phyloP scores from a whole-genome alignment of 1,284 basidiomycete genomes.

The Mycena sp. region DNA sequence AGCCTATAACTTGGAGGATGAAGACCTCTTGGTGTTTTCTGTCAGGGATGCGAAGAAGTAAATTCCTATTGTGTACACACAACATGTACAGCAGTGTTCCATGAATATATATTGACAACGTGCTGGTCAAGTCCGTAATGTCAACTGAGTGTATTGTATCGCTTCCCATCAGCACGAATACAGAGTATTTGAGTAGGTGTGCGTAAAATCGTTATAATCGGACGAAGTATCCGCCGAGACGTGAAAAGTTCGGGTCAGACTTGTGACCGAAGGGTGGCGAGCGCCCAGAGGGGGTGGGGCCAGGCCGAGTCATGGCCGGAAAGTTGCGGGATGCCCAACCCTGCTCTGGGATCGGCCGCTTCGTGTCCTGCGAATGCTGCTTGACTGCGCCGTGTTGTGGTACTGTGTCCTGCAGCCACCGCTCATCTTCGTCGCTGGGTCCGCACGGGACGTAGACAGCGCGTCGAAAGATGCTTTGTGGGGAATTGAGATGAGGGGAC shows the following conservation, averaged over 20 bases:
- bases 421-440: constrained; percentile 59
- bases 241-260: constrained; percentile 24
- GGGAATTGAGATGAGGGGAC: constrained; percentile 61
- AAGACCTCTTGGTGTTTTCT: constrained; percentile 80
- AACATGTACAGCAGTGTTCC: too few species aligned
- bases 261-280: constrained; percentile 1
- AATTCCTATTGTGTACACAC: constrained; percentile 23
- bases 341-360: constrained; percentile 5
- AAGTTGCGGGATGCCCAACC: neutral
- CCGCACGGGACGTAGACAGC: constrained; percentile 41
- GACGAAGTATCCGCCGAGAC: constrained; percentile 25
- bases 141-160: too few species aligned
- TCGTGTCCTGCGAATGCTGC: constrained; percentile 13
- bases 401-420: constrained; percentile 69
- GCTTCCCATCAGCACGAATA: too few species aligned
- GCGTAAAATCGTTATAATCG: constrained; percentile 5
- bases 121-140: constrained; percentile 23
- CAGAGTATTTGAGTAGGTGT: too few species aligned
- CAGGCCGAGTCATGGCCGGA: neutral
- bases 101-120: constrained; percentile 17
- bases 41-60: constrained; percentile 81
- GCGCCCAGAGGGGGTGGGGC: constrained; percentile 2
- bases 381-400: constrained; percentile 41
- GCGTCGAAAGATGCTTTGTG: constrained; percentile 57
- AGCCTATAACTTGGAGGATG: constrained; percentile 89